Evolutionary conservation across 2,329 filamentous ascomycete species (phyloP), one percentile per base, ranked within the genome.

Genomic region (Exserohilum rostratum): DNA sequence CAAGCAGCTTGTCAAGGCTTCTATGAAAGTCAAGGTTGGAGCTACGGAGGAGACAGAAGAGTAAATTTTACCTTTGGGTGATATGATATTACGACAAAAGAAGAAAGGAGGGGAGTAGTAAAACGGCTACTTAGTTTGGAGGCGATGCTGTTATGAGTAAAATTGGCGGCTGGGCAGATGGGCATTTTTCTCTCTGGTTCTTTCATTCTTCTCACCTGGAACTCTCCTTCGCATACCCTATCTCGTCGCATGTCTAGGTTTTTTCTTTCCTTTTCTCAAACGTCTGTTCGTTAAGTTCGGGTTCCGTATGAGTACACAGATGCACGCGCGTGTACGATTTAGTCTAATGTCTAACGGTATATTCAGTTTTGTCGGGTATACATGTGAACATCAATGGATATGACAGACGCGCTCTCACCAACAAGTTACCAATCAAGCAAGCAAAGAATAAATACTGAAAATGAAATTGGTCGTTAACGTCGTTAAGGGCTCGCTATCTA

Each of bases 1-100:
- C 66, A 83, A 79, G 59, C 80, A 92, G 70, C 71, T 97, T 59
- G 84, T 93, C 15, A 77, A 78, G 60, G 62, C 62, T 22, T 58
- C 64, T 6, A 39, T 37, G 3, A 67, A 67, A 40, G 33, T 54
- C 27, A 64, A 66, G 46, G 42, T 18, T 11, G 38, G 52, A 15
- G 18, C 20, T 10, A 15, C 25, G 9, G 29, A 34, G 29, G 15
- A 25, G 7, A 22, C 13, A 9, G 11, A 33, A 9, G n/a, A 49
- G 37, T 31, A 49, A 25, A 18, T 17, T 6, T 17, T 29, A 27
- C 27, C 13, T 17, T 13, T 17, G 11, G 9, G 2, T 20, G n/a
- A 13, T 5, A 25, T 6, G 31, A 5, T 37, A 13, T 9, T 35
- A 25, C 18, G 44, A 25, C 12, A 37, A 42, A 25, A 42, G 20